A percentile compares a stretch with the other conserved stretches of the same genome.
Evolutionary conservation across 306 rosid species (phyloP).

Genomic region (Ormosia semicastrata): DNA sequence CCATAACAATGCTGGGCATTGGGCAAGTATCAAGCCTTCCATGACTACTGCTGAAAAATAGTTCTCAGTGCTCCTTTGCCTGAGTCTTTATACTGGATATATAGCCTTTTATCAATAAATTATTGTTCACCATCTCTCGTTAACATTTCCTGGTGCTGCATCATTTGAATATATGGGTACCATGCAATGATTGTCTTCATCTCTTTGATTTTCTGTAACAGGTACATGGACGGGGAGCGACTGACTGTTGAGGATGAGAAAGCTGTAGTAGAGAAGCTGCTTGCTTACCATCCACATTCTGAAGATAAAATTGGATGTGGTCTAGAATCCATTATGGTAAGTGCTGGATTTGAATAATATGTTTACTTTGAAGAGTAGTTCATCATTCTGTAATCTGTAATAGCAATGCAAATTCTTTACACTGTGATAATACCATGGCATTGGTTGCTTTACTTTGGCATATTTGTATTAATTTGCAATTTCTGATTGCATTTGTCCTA

Average conservation of each 20-base stretch:
- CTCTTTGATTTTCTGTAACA: constrained; percentile 3
- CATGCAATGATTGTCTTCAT: background rate
- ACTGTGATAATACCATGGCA: background rate
- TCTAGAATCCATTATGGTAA: constrained; percentile 62
- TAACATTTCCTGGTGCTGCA: background rate
- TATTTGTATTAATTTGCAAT: background rate
- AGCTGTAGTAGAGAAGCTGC: constrained; percentile 55
- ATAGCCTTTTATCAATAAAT: background rate
- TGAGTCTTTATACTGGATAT: background rate
- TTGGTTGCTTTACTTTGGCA: background rate
- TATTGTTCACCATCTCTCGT: background rate
- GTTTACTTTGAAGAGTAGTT: background rate
- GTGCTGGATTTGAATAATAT: background rate
- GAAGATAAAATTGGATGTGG: constrained; percentile 79
- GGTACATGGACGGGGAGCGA: constrained; percentile 63
- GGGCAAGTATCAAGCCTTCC: background rate
- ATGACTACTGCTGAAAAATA: background rate
- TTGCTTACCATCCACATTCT: constrained; percentile 58
- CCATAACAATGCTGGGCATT: background rate
- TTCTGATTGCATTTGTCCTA: background rate
- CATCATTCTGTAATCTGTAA: background rate
- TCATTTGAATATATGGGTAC: background rate
- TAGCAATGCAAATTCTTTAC: background rate
- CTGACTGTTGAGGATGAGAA: constrained; percentile 56
- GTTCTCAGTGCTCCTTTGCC: background rate